Conservation (phyloP, 164 flowering plant genomes). For the Malania oleifera region DNA sequence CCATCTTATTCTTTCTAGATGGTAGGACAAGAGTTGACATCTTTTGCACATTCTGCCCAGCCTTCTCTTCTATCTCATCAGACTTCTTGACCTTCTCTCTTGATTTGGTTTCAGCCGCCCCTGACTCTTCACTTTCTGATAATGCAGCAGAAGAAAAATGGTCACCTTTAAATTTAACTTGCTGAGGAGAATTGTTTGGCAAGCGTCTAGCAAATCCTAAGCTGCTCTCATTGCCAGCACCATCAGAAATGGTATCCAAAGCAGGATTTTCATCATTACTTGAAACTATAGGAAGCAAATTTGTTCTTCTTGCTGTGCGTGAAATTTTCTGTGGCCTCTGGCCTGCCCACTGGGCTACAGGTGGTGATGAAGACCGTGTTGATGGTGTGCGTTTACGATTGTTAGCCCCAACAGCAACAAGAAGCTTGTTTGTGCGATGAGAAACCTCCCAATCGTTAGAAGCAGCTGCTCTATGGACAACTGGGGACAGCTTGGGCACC, state of each 20-base stretch:
- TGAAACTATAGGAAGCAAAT: slow-evolving; percentile 53
- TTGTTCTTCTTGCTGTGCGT: slow-evolving; percentile 74
- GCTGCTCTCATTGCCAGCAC: slow-evolving; percentile 41
- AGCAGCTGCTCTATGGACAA: slow-evolving; percentile 38
- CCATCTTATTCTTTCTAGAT: slow-evolving; percentile 66
- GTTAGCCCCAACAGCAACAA: slow-evolving; percentile 41
- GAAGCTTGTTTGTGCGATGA: slow-evolving; percentile 47
- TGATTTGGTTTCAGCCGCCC: slow-evolving; percentile 55
- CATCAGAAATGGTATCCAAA: slow-evolving; percentile 42
- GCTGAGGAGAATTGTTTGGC: slow-evolving; percentile 48
- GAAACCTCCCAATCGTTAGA: slow-evolving; percentile 72
- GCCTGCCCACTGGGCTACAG: slow-evolving; percentile 75
- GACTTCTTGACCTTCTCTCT: slow-evolving; percentile 53
- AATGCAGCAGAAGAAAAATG: slow-evolving; percentile 49
- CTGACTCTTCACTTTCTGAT: slow-evolving; percentile 91
- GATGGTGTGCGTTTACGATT: slow-evolving; percentile 67
- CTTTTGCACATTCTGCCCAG: slow-evolving; percentile 53
- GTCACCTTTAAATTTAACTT: slow-evolving; percentile 54
- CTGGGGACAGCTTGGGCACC: slow-evolving; percentile 50
- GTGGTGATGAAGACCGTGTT: slow-evolving; percentile 71
- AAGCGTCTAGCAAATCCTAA: slow-evolving; percentile 40
- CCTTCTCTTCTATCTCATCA: slow-evolving; percentile 59
- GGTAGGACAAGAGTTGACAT: slow-evolving; percentile 37
- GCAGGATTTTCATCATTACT: slow-evolving; percentile 52
- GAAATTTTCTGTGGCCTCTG: slow-evolving; percentile 81